These are phyloP conservation scores for Neurospora sp. DNA, from an alignment of 495 filamentous ascomycete species.

Conservation along the genomic window DNA sequence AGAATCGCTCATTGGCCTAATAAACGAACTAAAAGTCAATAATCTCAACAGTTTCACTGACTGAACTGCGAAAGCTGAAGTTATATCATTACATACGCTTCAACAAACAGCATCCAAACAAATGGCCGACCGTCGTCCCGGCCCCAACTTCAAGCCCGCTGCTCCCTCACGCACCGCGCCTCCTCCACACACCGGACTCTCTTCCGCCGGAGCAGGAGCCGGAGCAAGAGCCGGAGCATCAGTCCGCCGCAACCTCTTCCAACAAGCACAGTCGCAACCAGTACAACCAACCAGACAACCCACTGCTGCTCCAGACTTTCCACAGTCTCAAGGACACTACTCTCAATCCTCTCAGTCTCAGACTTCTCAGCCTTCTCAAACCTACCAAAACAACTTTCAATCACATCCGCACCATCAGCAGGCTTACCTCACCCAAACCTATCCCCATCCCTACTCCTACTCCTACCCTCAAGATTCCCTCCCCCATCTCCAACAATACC, in stretches of 20 bases:
- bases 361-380: not conserved
- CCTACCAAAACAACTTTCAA: not conserved
- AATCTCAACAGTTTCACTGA: not conserved
- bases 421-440: not conserved
- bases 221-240: not conserved
- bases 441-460: not conserved
- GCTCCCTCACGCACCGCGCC: not conserved
- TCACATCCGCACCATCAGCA: not conserved
- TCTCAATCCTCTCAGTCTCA: not conserved
- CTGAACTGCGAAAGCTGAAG: not conserved
- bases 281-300: not conserved
- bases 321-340: not conserved
- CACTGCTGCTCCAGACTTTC: not conserved
- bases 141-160: conserved; percentile 1
- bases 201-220: not conserved
- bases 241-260: conserved; percentile 67
- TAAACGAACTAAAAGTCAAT: not conserved
- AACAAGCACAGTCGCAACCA: conserved; percentile 1
- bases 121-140: conserved; percentile 9
- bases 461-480: not conserved
- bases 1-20: not conserved
- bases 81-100: not conserved
- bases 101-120: not conserved
- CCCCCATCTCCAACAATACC: not conserved
- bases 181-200: not conserved